A percentile compares a stretch with the other conserved stretches of the same genome.
phyloP scores from a whole-genome alignment of 495 filamentous ascomycete genomes.

The Penicillium silybi region DNA sequence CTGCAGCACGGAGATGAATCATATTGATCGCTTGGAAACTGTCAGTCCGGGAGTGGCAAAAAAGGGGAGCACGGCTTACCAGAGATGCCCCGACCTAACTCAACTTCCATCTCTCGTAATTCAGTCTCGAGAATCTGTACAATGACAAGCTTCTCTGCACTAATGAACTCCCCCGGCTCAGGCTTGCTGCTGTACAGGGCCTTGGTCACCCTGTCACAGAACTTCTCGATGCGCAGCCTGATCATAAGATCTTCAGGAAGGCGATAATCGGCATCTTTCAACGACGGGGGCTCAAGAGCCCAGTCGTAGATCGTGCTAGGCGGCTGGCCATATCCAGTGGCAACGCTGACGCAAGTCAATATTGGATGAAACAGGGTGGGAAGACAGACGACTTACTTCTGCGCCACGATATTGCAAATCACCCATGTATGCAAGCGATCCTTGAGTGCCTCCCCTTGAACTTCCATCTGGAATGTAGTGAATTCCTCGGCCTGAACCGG shows the following conservation, averaged over 20 bases:
- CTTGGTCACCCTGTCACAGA: constrained; percentile 81
- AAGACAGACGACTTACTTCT: constrained; percentile 49
- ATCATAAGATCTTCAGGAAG: constrained; percentile 64
- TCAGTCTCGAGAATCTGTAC: constrained; percentile 54
- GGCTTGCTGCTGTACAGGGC: constrained; percentile 79
- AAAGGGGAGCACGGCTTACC: constrained; percentile 54
- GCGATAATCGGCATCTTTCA: constrained; percentile 59
- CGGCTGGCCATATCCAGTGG: constrained; percentile 88
- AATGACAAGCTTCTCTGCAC: constrained; percentile 64
- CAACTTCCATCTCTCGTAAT: constrained; percentile 50
- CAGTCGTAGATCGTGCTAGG: constrained; percentile 83
- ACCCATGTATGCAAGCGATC: constrained; percentile 89
- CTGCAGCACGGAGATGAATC: constrained; percentile 46
- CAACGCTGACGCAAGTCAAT: constrained; percentile 51
- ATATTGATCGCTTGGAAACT: constrained; percentile 55
- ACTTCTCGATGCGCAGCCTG: constrained; percentile 77
- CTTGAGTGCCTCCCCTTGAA: constrained; percentile 78
- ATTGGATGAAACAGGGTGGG: not conserved
- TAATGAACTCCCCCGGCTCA: constrained; percentile 70
- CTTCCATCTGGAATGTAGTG: constrained; percentile 73
- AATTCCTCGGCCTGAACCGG: constrained; percentile 92
- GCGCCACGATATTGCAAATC: constrained; percentile 86
- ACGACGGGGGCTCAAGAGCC: constrained; percentile 65
- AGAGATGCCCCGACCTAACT: constrained; percentile 41
- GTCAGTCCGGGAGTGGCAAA: constrained; percentile 56